Base-by-base conservation (phyloP, 2,329 filamentous ascomycete genomes). In the Clarireedia paspali region DNA sequence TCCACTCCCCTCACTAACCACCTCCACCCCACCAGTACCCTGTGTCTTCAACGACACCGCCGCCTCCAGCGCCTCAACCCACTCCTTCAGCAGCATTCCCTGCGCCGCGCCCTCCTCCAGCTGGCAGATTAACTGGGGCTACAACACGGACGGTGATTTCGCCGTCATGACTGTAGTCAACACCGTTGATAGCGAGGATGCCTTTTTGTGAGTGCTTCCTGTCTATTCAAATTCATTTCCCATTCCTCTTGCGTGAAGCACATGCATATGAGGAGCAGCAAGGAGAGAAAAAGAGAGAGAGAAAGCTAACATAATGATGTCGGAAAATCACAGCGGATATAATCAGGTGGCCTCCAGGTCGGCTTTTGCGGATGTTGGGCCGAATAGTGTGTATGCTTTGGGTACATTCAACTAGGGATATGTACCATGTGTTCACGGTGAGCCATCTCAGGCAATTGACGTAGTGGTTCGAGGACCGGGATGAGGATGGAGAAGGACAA, bases 101-200 rank as follows among this genome's bases (percentile, higher is more conserved):
- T 47, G 47, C 12, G 26, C 12, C n/a, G 17, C 17, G 6, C 24
- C 27, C 14, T 12, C 49, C 5, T 23, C 20, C 5, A 6, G 0
- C 4, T 60, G 57, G 59, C 6, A 17, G 2, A 47, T 60, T 20
- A 60, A 47, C 26, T 61, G 60, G 58, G 58, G 60, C 4, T 60
- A 61, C 26, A 60, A 60, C 17, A 1, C 27, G 1, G 26, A 6
- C 20, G 49, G 40, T 6, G 36, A 62, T 47, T 60, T 54, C 44
- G 58, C 58, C 2, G 60, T 62, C 6, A 57, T 61, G 58, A 60
- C 55, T 0, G 40, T 58, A 20, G 47, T 57, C 5, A 51, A 61
- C 47, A 40, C 23, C 6, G 10, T 12, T 6, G 20, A 26, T n/a
- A 26, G 38, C 1, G 17, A 53, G 15, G 53, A 59, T 50, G 55